Base-by-base conservation (phyloP, 2,329 filamentous ascomycete genomes). In the Neonectria magnoliae region DNA sequence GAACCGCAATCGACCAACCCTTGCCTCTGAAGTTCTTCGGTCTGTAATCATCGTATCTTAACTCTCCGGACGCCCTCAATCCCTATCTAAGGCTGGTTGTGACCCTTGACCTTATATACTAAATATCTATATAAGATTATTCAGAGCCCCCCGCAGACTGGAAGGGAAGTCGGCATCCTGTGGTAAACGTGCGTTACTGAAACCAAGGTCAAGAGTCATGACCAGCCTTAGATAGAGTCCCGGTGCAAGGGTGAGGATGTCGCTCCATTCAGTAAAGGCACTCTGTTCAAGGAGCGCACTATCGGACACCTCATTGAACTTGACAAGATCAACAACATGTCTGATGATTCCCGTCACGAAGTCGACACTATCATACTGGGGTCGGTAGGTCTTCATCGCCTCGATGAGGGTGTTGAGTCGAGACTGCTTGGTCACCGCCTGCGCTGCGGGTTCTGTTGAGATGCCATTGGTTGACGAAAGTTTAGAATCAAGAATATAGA, bases 131-230 rank as follows among this genome's bases (percentile, higher is more conserved):
- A n/a, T n/a, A n/a, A n/a, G n/a, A n/a, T n/a, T n/a, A n/a, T n/a
- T n/a, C n/a, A n/a, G n/a, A n/a, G n/a, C n/a, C 64, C 11, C 71
- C 42, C 7, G 58, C 16, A 48, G 20, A 33, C 44, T 42, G 7
- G 38, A 7, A n/a, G 38, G 38, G 8, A 42, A 42, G 18, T 42
- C 38, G 7, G 7, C 14, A 7, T 42, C 38, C 11, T 42, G 10
- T 1, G 38, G 38, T 6, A 14, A 14, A 7, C 38, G 38, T n/a
- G 7, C 14, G 2, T 42, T 16, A n/a, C 38, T 42, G 14, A 42
- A n/a, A 42, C 38, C 14, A 7, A 42, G 16, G 38, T 42, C 38
- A 14, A 42, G 16, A 2, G 38, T 4, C 7, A 42, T 7, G 16
- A n/a, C 14, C 16, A 42, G 14, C 3, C 38, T 13, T 7, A 42